Evolutionary conservation across 257 asterid species (phyloP).

Genomic region (Dorcoceras hygrometricum): DNA sequence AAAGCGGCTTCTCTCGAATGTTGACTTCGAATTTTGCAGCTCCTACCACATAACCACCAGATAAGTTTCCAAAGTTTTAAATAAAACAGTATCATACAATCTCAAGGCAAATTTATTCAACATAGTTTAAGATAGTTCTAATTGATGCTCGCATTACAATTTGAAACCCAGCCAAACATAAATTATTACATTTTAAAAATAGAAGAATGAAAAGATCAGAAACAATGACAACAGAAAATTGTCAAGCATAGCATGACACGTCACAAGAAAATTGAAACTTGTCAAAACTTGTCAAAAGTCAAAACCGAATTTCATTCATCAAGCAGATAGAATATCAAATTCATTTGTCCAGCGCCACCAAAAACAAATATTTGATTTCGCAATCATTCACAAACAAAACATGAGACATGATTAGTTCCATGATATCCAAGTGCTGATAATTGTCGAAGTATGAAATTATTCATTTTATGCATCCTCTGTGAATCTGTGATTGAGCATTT

Average conservation of each 20-base stretch:
- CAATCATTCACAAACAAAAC: constrained; percentile 7
- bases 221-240: constrained; percentile 4
- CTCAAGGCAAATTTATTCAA: constrained; percentile 11
- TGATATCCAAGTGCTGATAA: constrained; percentile 7
- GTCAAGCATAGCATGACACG: not conserved
- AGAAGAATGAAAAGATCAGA: constrained; percentile 8
- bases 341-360: constrained; percentile 2
- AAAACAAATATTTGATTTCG: constrained; percentile 12
- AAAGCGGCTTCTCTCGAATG: constrained; percentile 94
- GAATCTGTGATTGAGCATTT: not conserved
- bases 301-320: constrained; percentile 2
- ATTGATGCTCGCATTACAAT: constrained; percentile 5
- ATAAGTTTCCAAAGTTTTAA: constrained; percentile 20
- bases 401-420: not conserved
- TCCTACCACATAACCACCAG: constrained; percentile 58
- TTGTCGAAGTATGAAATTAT: not conserved
- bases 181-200: constrained; percentile 1
- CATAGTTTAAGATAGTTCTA: constrained; percentile 11
- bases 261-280: constrained; percentile 13
- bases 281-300: constrained; percentile 6
- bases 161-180: constrained; percentile 19
- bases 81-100: constrained; percentile 13
- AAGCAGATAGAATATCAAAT: not conserved
- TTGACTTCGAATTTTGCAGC: constrained; percentile 88
- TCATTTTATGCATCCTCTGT: not conserved